These are phyloP conservation scores for Picochlorum sp. DNA, from an alignment of 139 green algal genomes.

Conservation along the genomic window DNA sequence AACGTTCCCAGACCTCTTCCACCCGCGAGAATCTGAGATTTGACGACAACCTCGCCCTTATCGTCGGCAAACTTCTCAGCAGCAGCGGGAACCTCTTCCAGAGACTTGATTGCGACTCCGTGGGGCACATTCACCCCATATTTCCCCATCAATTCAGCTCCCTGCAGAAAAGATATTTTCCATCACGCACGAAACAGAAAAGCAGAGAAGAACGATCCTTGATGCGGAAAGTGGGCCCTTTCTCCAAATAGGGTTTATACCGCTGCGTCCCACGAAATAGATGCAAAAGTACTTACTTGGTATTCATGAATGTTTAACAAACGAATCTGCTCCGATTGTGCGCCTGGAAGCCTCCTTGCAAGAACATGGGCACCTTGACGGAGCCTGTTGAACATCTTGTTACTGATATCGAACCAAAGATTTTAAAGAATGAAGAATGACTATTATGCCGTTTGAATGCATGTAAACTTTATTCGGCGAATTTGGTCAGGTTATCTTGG, in stretches of 20 bases:
- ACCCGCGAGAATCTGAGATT: constrained; percentile 93
- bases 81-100: constrained; percentile 66
- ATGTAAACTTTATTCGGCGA: background rate
- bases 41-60: constrained; percentile 87
- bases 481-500: background rate
- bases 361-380: background rate
- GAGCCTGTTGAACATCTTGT: constrained; percentile 4
- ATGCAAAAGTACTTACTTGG: constrained; percentile 47
- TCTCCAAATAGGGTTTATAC: no score
- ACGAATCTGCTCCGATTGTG: constrained; percentile 40
- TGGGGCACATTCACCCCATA: constrained; percentile 90
- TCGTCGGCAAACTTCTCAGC: constrained; percentile 63
- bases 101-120: constrained; percentile 58
- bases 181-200: background rate
- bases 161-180: constrained; percentile 41
- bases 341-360: background rate
- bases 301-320: constrained; percentile 96
- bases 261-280: no score
- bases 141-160: constrained; percentile 87
- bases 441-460: background rate
- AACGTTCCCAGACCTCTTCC: constrained; percentile 90
- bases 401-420: no score
- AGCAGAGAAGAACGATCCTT: background rate
- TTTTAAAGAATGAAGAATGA: no score
- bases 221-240: no score